Evolutionary conservation across 192 early-diverging fungal species (phyloP).

Genomic region (Backusella mclennaniae): DNA sequence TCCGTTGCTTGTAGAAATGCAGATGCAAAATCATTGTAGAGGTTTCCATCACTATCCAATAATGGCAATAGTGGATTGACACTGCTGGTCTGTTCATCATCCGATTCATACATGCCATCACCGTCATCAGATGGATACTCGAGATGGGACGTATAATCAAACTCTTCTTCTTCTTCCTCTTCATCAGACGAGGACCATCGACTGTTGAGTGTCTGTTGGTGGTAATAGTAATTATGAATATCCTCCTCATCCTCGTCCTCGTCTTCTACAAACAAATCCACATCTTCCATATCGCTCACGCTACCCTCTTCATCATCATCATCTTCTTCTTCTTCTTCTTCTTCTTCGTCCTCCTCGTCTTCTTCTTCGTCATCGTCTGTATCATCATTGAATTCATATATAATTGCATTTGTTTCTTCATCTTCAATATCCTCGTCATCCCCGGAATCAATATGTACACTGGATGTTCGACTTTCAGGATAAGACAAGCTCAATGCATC

Average conservation of each 20-base stretch:
- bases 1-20: slow-evolving; percentile 22
- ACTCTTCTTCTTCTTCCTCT: slow-evolving; percentile 30
- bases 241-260: slow-evolving; percentile 25
- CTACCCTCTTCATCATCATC: slow-evolving; percentile 37
- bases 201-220: slow-evolving; percentile 6
- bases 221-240: not conserved
- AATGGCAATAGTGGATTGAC: slow-evolving; percentile 10
- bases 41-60: slow-evolving; percentile 1
- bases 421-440: slow-evolving; percentile 36
- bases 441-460: slow-evolving; percentile 30
- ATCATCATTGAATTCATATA: slow-evolving; percentile 25
- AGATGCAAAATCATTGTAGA: slow-evolving; percentile 20
- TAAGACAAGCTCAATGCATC: slow-evolving; percentile 1
- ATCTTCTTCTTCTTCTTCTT: slow-evolving; percentile 41
- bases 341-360: slow-evolving; percentile 41
- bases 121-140: slow-evolving; percentile 7
- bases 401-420: slow-evolving; percentile 33
- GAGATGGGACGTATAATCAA: slow-evolving; percentile 16
- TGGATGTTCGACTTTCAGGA: slow-evolving; percentile 14
- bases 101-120: slow-evolving; percentile 29
- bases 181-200: slow-evolving; percentile 35
- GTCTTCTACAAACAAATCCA: slow-evolving; percentile 13
- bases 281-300: not conserved
- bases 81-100: slow-evolving; percentile 16
- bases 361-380: slow-evolving; percentile 21